A percentile compares a stretch with the other conserved stretches of the same genome.
Evolutionary conservation across 2,329 filamentous ascomycete genomes (phyloP).

Genomic region (Penicillium nordicum): DNA sequence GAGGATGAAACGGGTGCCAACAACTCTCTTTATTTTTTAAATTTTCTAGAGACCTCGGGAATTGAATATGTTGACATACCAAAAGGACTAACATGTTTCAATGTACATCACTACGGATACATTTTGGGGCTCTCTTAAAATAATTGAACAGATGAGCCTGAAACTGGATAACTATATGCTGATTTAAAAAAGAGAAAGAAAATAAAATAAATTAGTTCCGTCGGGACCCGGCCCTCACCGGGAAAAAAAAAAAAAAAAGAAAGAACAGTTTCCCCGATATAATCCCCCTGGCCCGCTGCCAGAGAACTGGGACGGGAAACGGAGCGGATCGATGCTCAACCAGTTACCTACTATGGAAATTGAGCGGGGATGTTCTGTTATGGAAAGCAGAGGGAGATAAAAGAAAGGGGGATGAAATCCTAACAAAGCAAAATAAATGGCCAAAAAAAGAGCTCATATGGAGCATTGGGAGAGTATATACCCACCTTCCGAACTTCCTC

Average conservation of each 20-base stretch:
- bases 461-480: background rate
- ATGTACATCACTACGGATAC: background rate
- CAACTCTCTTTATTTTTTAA: background rate
- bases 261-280: background rate
- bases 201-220: background rate
- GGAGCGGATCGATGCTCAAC: slow-evolving; percentile 3
- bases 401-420: background rate
- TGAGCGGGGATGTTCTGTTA: background rate
- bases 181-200: no score
- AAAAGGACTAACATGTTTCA: background rate
- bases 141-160: background rate
- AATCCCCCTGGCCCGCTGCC: slow-evolving; percentile 2
- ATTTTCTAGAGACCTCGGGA: background rate
- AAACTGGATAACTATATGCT: background rate
- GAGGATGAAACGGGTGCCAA: background rate
- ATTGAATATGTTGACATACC: background rate
- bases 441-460: background rate
- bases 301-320: slow-evolving; percentile 7
- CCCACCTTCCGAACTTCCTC: slow-evolving; percentile 5
- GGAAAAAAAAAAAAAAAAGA: background rate
- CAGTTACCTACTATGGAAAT: background rate
- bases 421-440: background rate
- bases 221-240: background rate
- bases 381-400: background rate
- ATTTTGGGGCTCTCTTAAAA: background rate